phyloP scores from a whole-genome alignment of 2,329 filamentous ascomycete genomes.

The Endothia cerciana region DNA sequence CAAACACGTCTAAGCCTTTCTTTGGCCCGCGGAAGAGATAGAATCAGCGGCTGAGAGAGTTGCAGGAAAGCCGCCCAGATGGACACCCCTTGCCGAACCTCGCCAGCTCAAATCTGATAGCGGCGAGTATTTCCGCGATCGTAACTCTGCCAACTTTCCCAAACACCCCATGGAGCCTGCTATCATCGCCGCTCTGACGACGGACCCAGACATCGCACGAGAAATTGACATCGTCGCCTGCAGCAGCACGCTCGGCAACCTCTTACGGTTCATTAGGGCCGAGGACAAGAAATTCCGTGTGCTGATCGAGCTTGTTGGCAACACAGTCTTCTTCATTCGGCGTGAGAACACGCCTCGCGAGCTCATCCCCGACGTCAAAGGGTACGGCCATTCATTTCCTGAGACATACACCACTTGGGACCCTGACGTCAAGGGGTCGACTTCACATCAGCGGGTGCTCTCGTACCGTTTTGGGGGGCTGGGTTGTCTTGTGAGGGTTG shows the following conservation, averaged over 20 bases:
- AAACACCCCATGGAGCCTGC: conserved; percentile 55
- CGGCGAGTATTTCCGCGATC: conserved; percentile 57
- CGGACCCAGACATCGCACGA: conserved; percentile 41
- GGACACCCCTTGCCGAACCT: conserved; percentile 47
- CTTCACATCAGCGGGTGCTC: conserved; percentile 65
- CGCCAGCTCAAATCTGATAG: conserved; percentile 47
- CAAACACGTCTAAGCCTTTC: neutral
- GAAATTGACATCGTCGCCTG: conserved; percentile 62
- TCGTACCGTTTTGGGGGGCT: conserved; percentile 60
- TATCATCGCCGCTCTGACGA: conserved; percentile 43
- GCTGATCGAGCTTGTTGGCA: conserved; percentile 56
- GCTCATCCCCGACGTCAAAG: conserved; percentile 56
- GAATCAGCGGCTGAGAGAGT: neutral
- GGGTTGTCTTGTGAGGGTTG: conserved; percentile 56
- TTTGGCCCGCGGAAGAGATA: neutral
- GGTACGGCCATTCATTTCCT: conserved; percentile 69
- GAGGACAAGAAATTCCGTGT: conserved; percentile 59
- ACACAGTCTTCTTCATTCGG: conserved; percentile 66
- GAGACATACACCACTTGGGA: conserved; percentile 70
- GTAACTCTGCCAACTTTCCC: conserved; percentile 55
- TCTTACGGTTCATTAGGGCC: conserved; percentile 58
- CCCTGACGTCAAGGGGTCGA: conserved; percentile 53
- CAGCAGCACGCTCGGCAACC: conserved; percentile 62
- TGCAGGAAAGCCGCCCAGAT: conserved; percentile 53
- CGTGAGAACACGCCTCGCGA: conserved; percentile 64